A percentile compares a stretch with the other conserved stretches of the same genome.
These are phyloP conservation scores for Rubia tinctorum DNA, from an alignment of 305 asterid genomes.

Conservation along the genomic window DNA sequence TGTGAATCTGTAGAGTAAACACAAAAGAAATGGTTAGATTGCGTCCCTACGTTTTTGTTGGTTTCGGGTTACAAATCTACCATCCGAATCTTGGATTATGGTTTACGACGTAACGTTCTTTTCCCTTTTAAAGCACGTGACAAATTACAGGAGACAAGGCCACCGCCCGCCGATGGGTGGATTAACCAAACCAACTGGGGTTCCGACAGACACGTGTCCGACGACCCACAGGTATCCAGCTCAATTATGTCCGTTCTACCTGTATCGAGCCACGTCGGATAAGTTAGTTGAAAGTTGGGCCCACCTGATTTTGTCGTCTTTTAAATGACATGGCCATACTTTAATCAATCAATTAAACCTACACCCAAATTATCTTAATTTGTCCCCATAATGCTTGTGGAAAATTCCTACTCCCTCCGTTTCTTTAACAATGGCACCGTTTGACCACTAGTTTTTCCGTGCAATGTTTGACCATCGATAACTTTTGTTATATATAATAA, in stretches of 20 bases:
- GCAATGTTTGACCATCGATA: too few relatives aligned
- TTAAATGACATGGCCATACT: conserved; percentile 7
- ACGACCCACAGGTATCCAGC: conserved; percentile 15
- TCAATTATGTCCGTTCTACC: conserved; percentile 20
- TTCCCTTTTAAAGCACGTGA: not conserved
- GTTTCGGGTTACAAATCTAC: not conserved
- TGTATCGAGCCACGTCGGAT: conserved; percentile 25
- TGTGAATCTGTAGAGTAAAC: not conserved
- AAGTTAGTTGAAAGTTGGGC: conserved; percentile 20
- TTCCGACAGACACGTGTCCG: conserved; percentile 25
- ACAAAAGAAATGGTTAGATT: not conserved
- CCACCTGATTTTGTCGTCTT: conserved; percentile 24
- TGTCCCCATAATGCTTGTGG: too few relatives aligned
- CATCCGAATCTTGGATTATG: conserved; percentile 6
- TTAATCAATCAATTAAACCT: conserved; percentile 1
- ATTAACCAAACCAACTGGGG: conserved; percentile 13
- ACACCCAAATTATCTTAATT: too few relatives aligned
- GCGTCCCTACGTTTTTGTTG: not conserved
- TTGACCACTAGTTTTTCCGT: too few relatives aligned
- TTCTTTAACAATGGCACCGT: too few relatives aligned
- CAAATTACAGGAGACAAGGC: not conserved
- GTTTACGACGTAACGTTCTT: not conserved
- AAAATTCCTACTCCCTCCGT: too few relatives aligned
- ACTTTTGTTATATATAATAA: too few relatives aligned
- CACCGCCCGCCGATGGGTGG: conserved; percentile 4